phyloP scores from a whole-genome alignment of 2,329 filamentous ascomycete species.

The Mycosphaerella arachidis region DNA sequence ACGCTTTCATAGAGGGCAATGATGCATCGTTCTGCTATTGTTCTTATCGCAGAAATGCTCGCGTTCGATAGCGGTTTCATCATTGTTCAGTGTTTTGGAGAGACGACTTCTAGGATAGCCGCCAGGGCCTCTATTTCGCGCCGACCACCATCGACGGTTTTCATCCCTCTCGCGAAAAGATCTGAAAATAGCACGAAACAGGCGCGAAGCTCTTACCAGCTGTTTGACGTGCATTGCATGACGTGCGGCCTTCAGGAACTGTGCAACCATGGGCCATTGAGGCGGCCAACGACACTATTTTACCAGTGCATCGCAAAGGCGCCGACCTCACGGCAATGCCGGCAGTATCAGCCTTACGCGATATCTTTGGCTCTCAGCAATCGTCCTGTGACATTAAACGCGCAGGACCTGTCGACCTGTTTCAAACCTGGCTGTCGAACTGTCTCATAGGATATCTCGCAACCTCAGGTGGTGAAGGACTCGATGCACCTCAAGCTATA shows the following conservation, averaged over 20 bases:
- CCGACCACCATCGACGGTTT: constrained; percentile 7
- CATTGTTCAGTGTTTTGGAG: not conserved
- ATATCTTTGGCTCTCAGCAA: constrained; percentile 8
- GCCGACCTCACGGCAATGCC: constrained; percentile 13
- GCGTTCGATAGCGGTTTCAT: not conserved
- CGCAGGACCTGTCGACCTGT: constrained; percentile 10
- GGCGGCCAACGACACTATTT: constrained; percentile 4
- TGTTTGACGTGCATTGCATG: constrained; percentile 17
- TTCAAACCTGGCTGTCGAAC: constrained; percentile 13
- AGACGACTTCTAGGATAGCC: constrained; percentile 11
- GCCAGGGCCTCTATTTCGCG: constrained; percentile 20
- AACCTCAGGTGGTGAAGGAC: not conserved
- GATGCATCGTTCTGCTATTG: not conserved
- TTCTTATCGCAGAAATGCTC: not conserved
- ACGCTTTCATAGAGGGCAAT: too few species aligned
- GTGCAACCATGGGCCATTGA: constrained; percentile 18
- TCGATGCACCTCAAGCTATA: constrained; percentile 15
- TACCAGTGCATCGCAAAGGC: constrained; percentile 13
- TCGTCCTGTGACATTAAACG: constrained; percentile 7
- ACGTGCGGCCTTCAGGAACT: constrained; percentile 19
- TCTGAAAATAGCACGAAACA: constrained; percentile 27
- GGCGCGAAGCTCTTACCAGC: constrained; percentile 26
- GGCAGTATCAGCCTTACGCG: constrained; percentile 19
- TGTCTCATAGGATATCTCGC: constrained; percentile 8
- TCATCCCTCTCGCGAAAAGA: constrained; percentile 6